phyloP scores from a whole-genome alignment of 257 asterid species.

The Capsicum chinense region DNA sequence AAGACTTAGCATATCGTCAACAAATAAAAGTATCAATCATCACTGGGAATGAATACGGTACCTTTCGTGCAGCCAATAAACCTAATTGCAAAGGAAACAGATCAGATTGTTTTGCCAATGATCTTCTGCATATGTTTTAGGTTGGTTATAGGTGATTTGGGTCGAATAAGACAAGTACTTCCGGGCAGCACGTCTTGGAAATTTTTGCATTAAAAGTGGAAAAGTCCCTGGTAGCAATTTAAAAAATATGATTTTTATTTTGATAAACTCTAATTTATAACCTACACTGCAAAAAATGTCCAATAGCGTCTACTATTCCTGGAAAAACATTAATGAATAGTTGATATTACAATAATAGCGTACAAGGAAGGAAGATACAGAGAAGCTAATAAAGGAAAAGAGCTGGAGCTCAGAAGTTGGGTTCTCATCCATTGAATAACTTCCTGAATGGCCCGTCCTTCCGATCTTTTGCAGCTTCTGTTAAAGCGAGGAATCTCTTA shows the following conservation, averaged over 20 bases:
- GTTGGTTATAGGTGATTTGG: not conserved
- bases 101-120: not conserved
- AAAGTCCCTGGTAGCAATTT: not conserved
- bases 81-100: not conserved
- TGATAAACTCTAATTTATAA: constrained; percentile 24
- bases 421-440: constrained; percentile 77
- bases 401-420: not conserved
- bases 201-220: not conserved
- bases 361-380: not conserved
- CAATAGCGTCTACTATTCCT: not conserved
- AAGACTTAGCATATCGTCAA: not conserved
- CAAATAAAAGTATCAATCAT: not conserved
- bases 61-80: not conserved
- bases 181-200: not conserved
- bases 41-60: not conserved
- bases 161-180: not conserved
- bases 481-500: constrained; percentile 84
- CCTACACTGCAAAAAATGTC: constrained; percentile 20
- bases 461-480: constrained; percentile 92
- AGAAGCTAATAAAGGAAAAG: constrained; percentile 23
- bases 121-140: not conserved
- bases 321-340: not conserved
- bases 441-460: constrained; percentile 92
- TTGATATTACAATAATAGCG: constrained; percentile 16
- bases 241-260: not conserved